Conservation (phyloP, 768 basidiomycete genomes). For the Leccinum obscurum region DNA sequence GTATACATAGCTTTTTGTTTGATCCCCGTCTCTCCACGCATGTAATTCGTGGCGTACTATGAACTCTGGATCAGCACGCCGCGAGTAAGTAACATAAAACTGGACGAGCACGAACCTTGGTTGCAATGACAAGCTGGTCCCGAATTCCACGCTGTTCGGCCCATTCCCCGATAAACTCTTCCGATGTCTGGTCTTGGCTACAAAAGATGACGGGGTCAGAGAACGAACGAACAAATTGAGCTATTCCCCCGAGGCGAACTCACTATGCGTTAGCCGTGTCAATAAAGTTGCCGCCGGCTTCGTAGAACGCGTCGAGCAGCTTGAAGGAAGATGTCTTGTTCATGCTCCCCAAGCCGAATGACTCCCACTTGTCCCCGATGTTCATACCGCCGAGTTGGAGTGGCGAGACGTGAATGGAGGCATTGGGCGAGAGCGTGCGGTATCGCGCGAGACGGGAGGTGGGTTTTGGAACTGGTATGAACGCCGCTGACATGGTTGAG, state of each 20-base stretch:
- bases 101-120: conserved; percentile 28
- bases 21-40: conserved; percentile 15
- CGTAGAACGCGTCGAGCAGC: neutral
- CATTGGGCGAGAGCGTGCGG: neutral
- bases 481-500: too few relatives aligned
- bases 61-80: conserved; percentile 11
- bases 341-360: neutral
- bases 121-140: conserved; percentile 49
- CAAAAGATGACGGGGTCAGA: neutral
- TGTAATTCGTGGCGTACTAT: conserved; percentile 21
- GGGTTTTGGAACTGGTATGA: neutral
- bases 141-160: conserved; percentile 42
- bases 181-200: conserved; percentile 57
- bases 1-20: conserved; percentile 28
- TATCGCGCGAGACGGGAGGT: neutral
- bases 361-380: neutral
- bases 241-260: neutral
- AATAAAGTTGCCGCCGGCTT: neutral
- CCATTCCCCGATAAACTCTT: conserved; percentile 54
- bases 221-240: neutral
- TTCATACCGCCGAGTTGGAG: neutral
- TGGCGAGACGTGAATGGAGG: neutral
- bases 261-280: neutral
- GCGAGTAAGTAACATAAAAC: neutral
- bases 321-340: neutral